Percentiles rank a stretch among this genome's conserved stretches.
phyloP scores from a whole-genome alignment of 2,329 filamentous ascomycete genomes.

The Alternaria solani region DNA sequence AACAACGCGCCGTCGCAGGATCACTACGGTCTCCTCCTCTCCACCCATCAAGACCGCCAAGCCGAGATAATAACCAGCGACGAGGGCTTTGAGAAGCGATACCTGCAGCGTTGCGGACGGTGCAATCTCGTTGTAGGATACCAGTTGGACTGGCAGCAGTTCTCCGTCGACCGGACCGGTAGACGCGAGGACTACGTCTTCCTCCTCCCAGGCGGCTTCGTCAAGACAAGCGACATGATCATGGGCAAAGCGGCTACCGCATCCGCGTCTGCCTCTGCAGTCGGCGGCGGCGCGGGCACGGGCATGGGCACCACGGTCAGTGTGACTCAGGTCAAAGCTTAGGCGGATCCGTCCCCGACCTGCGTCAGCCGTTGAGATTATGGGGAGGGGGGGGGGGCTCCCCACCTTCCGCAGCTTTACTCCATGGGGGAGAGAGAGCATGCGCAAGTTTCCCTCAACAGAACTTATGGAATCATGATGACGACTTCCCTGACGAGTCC shows the following conservation, averaged over 20 bases:
- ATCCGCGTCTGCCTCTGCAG: constrained; percentile 13
- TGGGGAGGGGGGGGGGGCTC: constrained; percentile 1
- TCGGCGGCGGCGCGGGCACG: constrained; percentile 17
- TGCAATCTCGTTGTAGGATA: constrained; percentile 71
- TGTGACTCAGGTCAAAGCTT: constrained; percentile 37
- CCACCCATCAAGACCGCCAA: constrained; percentile 57
- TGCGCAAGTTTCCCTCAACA: background rate
- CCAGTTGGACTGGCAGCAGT: constrained; percentile 65
- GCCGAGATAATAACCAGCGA: constrained; percentile 62
- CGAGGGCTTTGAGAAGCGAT: constrained; percentile 74
- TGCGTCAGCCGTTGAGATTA: background rate
- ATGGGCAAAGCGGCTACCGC: constrained; percentile 41
- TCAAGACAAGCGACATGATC: constrained; percentile 66
- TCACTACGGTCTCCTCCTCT: constrained; percentile 62
- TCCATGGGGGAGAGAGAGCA: background rate
- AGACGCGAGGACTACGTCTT: constrained; percentile 62
- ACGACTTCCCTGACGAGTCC: background rate
- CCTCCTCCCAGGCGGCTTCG: constrained; percentile 66
- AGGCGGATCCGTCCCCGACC: background rate
- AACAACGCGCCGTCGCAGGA: constrained; percentile 22
- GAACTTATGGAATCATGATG: constrained; percentile 3
- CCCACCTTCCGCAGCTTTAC: constrained; percentile 6
- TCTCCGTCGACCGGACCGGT: constrained; percentile 39
- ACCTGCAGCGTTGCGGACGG: constrained; percentile 65
- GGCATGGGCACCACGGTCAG: constrained; percentile 15